Conservation (phyloP, 768 basidiomycete genomes). For the Agaricus blazei region DNA sequence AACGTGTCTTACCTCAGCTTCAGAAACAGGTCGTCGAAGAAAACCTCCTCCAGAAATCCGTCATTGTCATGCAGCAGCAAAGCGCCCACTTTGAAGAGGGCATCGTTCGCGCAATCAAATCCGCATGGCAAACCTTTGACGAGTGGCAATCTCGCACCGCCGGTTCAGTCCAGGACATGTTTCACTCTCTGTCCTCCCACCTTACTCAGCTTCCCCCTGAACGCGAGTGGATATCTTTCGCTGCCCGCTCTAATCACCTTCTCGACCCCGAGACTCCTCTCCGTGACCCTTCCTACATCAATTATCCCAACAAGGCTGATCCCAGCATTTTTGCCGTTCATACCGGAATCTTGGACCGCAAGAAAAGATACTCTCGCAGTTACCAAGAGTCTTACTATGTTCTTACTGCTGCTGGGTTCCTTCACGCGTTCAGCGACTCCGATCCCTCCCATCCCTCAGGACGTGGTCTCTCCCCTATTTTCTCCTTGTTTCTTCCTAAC, state of each 20-base stretch:
- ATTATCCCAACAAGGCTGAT: slow-evolving; percentile 90
- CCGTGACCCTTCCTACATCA: slow-evolving; percentile 67
- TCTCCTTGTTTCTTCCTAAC: slow-evolving; percentile 87
- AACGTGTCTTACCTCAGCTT: slow-evolving; percentile 72
- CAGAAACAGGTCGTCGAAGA: slow-evolving; percentile 94
- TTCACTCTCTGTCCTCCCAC: slow-evolving; percentile 60
- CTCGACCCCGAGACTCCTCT: slow-evolving; percentile 96
- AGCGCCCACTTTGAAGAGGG: slow-evolving; percentile 96
- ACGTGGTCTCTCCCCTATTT: slow-evolving; percentile 54
- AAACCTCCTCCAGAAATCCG: slow-evolving; percentile 94
- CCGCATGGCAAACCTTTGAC: slow-evolving; percentile 95
- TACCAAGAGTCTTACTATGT: slow-evolving; percentile 89
- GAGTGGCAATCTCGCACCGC: slow-evolving; percentile 89
- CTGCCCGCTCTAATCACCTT: slow-evolving; percentile 89
- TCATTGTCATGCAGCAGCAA: slow-evolving; percentile 98
- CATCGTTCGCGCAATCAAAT: slow-evolving; percentile 91
- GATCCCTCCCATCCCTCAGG: slow-evolving; percentile 51
- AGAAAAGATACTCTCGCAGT: slow-evolving; percentile 87
- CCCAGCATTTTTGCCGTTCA: slow-evolving; percentile 82
- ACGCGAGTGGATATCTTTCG: slow-evolving; percentile 94
- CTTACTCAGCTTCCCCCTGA: slow-evolving; percentile 83
- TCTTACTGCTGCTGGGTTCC: slow-evolving; percentile 92
- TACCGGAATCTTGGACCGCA: slow-evolving; percentile 86
- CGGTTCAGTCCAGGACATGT: slow-evolving; percentile 66
- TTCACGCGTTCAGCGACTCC: slow-evolving; percentile 84